Base-by-base conservation (phyloP, 139 green algal genomes). In the Coelastrella sp. region DNA sequence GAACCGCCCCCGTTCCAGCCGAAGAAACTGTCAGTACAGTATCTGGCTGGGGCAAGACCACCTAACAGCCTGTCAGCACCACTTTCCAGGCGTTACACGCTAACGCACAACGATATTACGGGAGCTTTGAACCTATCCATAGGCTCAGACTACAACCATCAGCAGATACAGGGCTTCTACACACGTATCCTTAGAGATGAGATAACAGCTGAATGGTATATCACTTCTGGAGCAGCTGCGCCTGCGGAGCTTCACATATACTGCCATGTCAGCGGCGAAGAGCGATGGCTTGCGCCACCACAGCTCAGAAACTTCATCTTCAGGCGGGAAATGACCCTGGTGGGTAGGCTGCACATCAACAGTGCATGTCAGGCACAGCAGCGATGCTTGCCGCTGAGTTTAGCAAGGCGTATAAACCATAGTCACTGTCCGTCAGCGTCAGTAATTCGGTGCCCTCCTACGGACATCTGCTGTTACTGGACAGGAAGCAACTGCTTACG, bases 51-150 rank as follows among this genome's bases (percentile, higher is more conserved):
- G 54, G 79, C 76, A 4, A 65, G 17, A 13, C 57, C 59, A 11
- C n/a, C 54, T 19, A 68, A 82, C 73, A 20, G 13, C 61, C 7
- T 58, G 20, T 22, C 66, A 78, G 23, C 78, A 66, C 83, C 91
- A 4, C 64, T 90, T 5, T 76, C 86, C 0, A 89, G 97, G 3
- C 85, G 92, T n/a, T 99, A 99, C 93, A 99, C 97, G 2, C 92
- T 99, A 7, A 99, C 97, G 0, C 97, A 99, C 92, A 98, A 98
- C 86, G 97, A 99, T 89, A 79, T 99, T 0, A 99, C 97, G 2
- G 97, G 95, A 32, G 93, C 92, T 58, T 93, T 99, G 16, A 74
- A 90, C 17, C 92, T 99, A 5, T 95, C 96, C 4, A 95, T 99
- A 68, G 97, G 96, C 11, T 57, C 73, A 0, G 87, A 96, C 5